phyloP scores from a whole-genome alignment of 768 basidiomycete genomes.

The Fistulinella prunicolor region DNA sequence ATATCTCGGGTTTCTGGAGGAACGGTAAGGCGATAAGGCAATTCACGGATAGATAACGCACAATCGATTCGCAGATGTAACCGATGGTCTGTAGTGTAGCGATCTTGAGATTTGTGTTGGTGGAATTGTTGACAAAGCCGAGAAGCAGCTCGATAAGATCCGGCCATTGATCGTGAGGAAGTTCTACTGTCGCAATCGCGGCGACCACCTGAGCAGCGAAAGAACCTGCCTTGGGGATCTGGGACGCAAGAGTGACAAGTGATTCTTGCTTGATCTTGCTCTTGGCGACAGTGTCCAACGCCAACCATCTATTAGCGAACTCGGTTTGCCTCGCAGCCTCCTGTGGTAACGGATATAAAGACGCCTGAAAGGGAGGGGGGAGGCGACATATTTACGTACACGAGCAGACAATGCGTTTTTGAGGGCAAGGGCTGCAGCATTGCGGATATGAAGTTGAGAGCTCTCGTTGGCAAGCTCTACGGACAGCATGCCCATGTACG shows the following conservation, averaged over 20 bases:
- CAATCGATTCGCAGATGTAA: conserved; percentile 95
- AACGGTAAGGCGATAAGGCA: conserved; percentile 6
- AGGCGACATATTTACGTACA: conserved; percentile 51
- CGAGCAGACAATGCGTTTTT: conserved; percentile 93
- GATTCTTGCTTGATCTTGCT: conserved; percentile 85
- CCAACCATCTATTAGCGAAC: conserved; percentile 77
- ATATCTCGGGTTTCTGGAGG: conserved; percentile 84
- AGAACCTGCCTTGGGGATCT: conserved; percentile 67
- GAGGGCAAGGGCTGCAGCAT: conserved; percentile 94
- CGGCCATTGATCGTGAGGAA: conserved; percentile 85
- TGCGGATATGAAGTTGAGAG: conserved; percentile 71
- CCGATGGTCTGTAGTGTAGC: conserved; percentile 94
- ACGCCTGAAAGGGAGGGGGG: conserved; percentile 9
- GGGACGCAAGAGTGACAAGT: conserved; percentile 77
- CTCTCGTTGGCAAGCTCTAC: conserved; percentile 78
- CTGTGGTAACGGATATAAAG: conserved; percentile 41
- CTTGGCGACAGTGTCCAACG: conserved; percentile 63
- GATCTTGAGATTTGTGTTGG: conserved; percentile 73
- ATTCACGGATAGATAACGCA: conserved; percentile 43
- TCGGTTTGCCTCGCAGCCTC: conserved; percentile 73
- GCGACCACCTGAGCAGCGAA: conserved; percentile 93
- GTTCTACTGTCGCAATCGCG: conserved; percentile 90
- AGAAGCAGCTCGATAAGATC: conserved; percentile 87
- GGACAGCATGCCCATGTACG: conserved; percentile 90
- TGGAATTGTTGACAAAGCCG: conserved; percentile 75